Conservation (phyloP, 176 grass and related monocot species). For the Triticum timopheevii region DNA sequence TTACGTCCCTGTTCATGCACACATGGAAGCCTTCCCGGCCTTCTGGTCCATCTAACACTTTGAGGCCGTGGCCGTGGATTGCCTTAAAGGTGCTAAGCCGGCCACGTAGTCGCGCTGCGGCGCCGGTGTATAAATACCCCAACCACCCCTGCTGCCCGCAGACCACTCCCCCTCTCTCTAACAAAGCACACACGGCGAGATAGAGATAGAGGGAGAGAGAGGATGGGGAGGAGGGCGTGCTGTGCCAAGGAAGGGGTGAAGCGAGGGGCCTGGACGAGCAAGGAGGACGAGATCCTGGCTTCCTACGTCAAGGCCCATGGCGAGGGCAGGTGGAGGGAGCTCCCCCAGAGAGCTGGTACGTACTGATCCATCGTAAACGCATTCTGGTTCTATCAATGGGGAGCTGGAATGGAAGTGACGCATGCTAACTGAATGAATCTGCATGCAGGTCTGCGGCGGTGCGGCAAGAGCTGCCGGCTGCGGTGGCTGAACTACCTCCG, state of each 20-base stretch:
- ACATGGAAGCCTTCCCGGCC: not conserved
- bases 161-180: not conserved
- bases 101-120: not conserved
- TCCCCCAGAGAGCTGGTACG: slow-evolving; percentile 65
- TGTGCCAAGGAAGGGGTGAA: slow-evolving; percentile 73
- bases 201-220: not conserved
- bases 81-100: not conserved
- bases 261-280: slow-evolving; percentile 69
- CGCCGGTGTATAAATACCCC: slow-evolving; percentile 10
- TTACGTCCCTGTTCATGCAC: not conserved
- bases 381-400: not conserved
- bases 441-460: slow-evolving; percentile 54
- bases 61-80: not conserved
- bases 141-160: not conserved
- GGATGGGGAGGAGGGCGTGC: slow-evolving; percentile 73
- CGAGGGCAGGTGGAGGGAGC: slow-evolving; percentile 72
- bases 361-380: not conserved
- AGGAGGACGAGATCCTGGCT: slow-evolving; percentile 59
- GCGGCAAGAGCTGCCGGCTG: slow-evolving; percentile 85
- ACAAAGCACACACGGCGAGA: not conserved
- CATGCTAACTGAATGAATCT: not conserved
- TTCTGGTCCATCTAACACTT: not conserved
- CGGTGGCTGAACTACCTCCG: slow-evolving; percentile 87
- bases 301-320: slow-evolving; percentile 69
- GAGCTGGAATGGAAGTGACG: not conserved